phyloP scores from a whole-genome alignment of 108 stramenopile genomes.

The Halocafeteria seosinensis region DNA sequence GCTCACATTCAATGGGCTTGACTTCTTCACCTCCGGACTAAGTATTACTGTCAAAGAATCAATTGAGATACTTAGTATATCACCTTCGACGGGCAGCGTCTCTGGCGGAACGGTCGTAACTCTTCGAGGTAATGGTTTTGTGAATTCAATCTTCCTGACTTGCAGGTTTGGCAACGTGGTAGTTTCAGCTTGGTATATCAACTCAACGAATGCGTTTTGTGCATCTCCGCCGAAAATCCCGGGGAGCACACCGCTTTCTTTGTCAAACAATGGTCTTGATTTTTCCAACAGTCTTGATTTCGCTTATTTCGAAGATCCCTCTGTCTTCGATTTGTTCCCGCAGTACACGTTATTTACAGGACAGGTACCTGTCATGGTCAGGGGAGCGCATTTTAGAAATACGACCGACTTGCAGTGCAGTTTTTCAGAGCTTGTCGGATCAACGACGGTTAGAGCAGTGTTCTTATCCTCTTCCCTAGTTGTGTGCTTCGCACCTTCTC shows the following conservation, averaged over 20 bases:
- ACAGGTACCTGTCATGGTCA: constrained; percentile 21
- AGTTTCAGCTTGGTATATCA: not conserved
- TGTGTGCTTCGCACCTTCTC: constrained; percentile 19
- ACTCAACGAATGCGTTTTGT: not conserved
- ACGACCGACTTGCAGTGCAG: constrained; percentile 24
- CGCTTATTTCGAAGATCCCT: constrained; percentile 13
- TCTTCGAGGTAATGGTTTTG: not conserved
- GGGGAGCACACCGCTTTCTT: constrained; percentile 13
- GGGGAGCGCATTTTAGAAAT: constrained; percentile 35
- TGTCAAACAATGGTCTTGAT: constrained; percentile 27
- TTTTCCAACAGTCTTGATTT: constrained; percentile 9
- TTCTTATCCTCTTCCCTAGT: constrained; percentile 20
- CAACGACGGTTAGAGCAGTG: constrained; percentile 1
- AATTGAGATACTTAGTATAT: not conserved
- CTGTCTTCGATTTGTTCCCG: constrained; percentile 14
- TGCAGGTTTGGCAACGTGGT: constrained; percentile 1
- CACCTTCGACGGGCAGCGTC: not conserved
- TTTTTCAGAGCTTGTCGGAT: constrained; percentile 14
- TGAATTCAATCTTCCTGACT: not conserved
- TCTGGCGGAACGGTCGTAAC: constrained; percentile 1
- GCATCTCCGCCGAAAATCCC: not conserved
- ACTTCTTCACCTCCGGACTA: not conserved
- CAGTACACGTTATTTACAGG: constrained; percentile 10
- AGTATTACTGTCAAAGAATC: not conserved
- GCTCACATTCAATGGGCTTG: not conserved